Percentiles rank a stretch among this genome's conserved stretches.
Evolutionary conservation across 129 eudicot species (phyloP).

Genomic region (Flaveria robusta): DNA sequence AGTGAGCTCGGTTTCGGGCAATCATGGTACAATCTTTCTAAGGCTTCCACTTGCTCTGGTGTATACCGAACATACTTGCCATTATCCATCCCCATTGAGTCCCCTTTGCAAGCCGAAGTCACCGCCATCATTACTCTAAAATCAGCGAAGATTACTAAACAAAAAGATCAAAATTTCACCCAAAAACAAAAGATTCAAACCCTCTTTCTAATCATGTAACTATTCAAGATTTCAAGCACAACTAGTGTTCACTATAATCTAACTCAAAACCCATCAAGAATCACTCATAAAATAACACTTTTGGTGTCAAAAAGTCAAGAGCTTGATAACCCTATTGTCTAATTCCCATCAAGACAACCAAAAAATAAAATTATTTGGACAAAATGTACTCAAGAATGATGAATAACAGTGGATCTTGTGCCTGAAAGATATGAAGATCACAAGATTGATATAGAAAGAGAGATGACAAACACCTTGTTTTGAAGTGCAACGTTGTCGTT

Average conservation of each 20-base stretch:
- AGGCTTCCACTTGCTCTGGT: constrained; percentile 93
- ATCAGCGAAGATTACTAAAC: constrained; percentile 15
- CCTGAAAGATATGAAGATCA: constrained; percentile 41
- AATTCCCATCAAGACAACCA: constrained; percentile 11
- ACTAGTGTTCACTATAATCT: background rate
- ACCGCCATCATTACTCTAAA: constrained; percentile 84
- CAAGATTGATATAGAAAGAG: constrained; percentile 39
- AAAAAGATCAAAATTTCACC: constrained; percentile 19
- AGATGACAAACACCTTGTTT: constrained; percentile 38
- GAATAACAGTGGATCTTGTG: constrained; percentile 31
- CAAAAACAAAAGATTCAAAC: background rate
- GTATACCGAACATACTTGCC: constrained; percentile 91
- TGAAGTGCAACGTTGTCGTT: constrained; percentile 45
- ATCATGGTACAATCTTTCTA: constrained; percentile 82
- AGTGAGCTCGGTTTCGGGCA: constrained; percentile 94
- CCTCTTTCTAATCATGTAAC: background rate
- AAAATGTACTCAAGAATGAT: background rate
- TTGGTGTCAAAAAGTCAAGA: constrained; percentile 3
- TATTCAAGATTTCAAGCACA: constrained; percentile 3
- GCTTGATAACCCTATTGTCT: constrained; percentile 12
- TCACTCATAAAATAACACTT: constrained; percentile 18
- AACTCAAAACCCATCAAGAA: constrained; percentile 8
- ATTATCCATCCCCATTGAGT: constrained; percentile 64
- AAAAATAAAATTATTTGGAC: background rate
- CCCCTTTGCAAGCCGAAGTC: constrained; percentile 70